Base-by-base conservation (phyloP, 257 asterid genomes). In the Voacanga thouarsii region DNA sequence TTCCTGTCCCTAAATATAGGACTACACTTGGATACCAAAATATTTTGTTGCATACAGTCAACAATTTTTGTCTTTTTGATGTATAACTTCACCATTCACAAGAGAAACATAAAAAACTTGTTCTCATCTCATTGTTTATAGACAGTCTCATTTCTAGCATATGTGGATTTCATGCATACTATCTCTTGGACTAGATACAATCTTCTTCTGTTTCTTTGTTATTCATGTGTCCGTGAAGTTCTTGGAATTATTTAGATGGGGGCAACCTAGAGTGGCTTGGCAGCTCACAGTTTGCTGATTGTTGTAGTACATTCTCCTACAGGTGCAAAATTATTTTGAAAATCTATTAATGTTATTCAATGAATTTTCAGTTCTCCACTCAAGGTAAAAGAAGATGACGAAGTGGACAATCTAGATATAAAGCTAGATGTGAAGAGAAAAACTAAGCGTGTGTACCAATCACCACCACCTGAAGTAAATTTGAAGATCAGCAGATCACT, bases 401-500 rank as follows among this genome's bases (percentile, higher is more conserved):
- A 95, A 78, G 98, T 95, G 56, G 97, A 93, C 84, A 86, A 93
- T 76, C 82, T 95, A 87, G 99, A 95, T 76, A 91, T 90, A 84
- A 91, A 91, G 84, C 84, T 90, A 82, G 90, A 88, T 11, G 80
- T 23, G 75, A 89, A 72, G 85, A 87, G 90, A 81, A 93, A 91
- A 88, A 77, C 85, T 68, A 91, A 87, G 82, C 96, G 97, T 47
- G 88, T 85, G 55, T 88, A 90, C 76, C 96, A 81, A 45, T 86
- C 96, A 80, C 86, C 96, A 65, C 77, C 88, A 63, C 95, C 96
- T 41, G 97, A 93, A 88, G 97, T 95, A 70, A 94, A 89, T 86
- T 79, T 90, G 93, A 95, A 93, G 93, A 95, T 93, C 87, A 95
- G 99, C 89, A 85, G 96, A 90, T 87, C 99, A 50, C 83, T 93